A percentile compares a stretch with the other conserved stretches of the same genome.
phyloP scores from a whole-genome alignment of 2,329 filamentous ascomycete species.

The Botrytis tulipae region DNA sequence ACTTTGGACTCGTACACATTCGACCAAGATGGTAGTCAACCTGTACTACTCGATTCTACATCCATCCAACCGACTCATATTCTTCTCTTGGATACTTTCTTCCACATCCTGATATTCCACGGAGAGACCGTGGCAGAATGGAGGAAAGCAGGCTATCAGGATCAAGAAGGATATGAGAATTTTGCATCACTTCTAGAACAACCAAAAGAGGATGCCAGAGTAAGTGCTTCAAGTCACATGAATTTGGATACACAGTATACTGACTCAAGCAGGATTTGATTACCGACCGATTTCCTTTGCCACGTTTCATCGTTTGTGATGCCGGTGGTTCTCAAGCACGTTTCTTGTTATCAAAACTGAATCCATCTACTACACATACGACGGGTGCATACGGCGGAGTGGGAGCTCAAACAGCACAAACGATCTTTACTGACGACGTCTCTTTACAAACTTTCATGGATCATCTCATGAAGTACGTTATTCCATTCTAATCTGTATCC shows the following conservation, averaged over 20 bases:
- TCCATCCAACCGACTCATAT: constrained; percentile 95
- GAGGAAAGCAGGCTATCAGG: constrained; percentile 96
- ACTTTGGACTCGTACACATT: constrained; percentile 97
- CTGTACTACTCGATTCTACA: constrained; percentile 92
- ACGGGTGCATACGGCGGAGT: constrained; percentile 89
- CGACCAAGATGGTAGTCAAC: constrained; percentile 87
- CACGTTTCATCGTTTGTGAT: constrained; percentile 97
- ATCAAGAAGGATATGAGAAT: constrained; percentile 97
- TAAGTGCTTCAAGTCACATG: constrained; percentile 45
- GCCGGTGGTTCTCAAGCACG: constrained; percentile 97
- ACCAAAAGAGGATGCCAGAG: constrained; percentile 93
- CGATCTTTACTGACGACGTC: constrained; percentile 98
- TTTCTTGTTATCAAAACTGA: constrained; percentile 95
- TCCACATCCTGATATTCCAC: constrained; percentile 99
- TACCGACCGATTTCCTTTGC: constrained; percentile 94
- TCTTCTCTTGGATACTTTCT: constrained; percentile 94
- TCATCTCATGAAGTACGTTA: constrained; percentile 92
- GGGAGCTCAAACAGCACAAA: constrained; percentile 82
- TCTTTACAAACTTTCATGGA: constrained; percentile 99
- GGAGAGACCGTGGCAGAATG: constrained; percentile 97
- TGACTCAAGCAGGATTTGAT: constrained; percentile 73
- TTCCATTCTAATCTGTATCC: constrained; percentile 18
- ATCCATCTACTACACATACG: constrained; percentile 95
- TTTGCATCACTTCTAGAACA: constrained; percentile 84
- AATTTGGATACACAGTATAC: constrained; percentile 21